Evolutionary conservation across 441 rosid genomes (phyloP).

Genomic region (Capsella rubella): DNA sequence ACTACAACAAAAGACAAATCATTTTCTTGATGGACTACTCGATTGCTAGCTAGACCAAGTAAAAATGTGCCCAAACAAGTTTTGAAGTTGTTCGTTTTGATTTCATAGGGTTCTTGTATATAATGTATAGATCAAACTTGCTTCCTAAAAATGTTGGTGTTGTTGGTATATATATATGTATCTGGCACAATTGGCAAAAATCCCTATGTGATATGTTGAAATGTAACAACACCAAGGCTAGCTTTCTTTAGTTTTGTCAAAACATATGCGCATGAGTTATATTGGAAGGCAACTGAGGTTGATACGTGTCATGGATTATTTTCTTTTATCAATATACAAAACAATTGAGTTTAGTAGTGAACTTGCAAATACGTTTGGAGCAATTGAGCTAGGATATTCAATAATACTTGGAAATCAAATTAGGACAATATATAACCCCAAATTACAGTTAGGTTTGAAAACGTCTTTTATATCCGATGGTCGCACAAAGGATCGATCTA

Average conservation of each 20-base stretch:
- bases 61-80: background rate
- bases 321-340: background rate
- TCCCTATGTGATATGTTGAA: no score
- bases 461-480: background rate
- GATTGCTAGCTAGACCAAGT: background rate
- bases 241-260: background rate
- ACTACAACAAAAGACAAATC: background rate
- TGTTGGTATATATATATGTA: no score
- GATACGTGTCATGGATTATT: background rate
- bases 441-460: background rate
- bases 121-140: background rate
- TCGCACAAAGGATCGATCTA: background rate
- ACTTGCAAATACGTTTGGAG: background rate
- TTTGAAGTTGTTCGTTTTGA: background rate
- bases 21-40: background rate
- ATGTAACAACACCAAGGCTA: background rate
- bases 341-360: background rate
- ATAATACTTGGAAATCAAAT: no score
- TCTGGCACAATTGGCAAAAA: no score
- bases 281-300: constrained; percentile 3
- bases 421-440: no score
- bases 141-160: no score
- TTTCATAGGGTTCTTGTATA: background rate
- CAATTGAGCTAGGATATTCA: background rate
- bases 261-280: background rate